Evolutionary conservation across 345 rosid species (phyloP).

Genomic region (Xanthoceras sorbifolium): DNA sequence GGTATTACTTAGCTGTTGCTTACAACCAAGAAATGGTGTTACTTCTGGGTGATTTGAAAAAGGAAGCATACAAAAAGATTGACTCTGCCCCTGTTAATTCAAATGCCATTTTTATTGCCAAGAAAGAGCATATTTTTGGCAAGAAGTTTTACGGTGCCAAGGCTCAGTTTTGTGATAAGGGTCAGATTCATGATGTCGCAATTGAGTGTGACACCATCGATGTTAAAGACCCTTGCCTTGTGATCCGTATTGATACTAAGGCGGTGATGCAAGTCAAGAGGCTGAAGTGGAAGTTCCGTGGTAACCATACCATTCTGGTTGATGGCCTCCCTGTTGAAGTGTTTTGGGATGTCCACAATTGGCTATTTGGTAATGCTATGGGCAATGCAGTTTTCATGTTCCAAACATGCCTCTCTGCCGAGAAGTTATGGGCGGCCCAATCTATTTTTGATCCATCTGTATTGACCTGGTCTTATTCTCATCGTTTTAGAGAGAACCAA

Average conservation of each 20-base stretch:
- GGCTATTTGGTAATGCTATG: slow-evolving; percentile 79
- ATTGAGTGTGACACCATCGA: slow-evolving; percentile 78
- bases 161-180: slow-evolving; percentile 70
- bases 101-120: slow-evolving; percentile 58
- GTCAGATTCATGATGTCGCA: slow-evolving; percentile 60
- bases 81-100: slow-evolving; percentile 37
- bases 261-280: slow-evolving; percentile 75
- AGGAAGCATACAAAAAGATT: slow-evolving; percentile 75
- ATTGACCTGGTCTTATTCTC: slow-evolving; percentile 48
- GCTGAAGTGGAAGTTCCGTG: slow-evolving; percentile 93
- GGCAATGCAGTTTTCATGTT: slow-evolving; percentile 93
- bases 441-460: slow-evolving; percentile 48
- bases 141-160: slow-evolving; percentile 73
- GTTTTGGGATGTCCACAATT: slow-evolving; percentile 91
- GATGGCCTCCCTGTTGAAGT: slow-evolving; percentile 87
- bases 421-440: slow-evolving; percentile 42
- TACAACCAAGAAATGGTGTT: slow-evolving; percentile 61
- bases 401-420: slow-evolving; percentile 58
- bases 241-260: slow-evolving; percentile 78
- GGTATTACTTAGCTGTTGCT: slow-evolving; percentile 68
- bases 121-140: slow-evolving; percentile 81
- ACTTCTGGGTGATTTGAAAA: slow-evolving; percentile 81
- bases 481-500: slow-evolving; percentile 49
- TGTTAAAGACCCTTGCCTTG: slow-evolving; percentile 67
- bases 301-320: slow-evolving; percentile 77